Evolutionary conservation across 768 basidiomycete genomes (phyloP).

Genomic region (Tulasnella sp.): DNA sequence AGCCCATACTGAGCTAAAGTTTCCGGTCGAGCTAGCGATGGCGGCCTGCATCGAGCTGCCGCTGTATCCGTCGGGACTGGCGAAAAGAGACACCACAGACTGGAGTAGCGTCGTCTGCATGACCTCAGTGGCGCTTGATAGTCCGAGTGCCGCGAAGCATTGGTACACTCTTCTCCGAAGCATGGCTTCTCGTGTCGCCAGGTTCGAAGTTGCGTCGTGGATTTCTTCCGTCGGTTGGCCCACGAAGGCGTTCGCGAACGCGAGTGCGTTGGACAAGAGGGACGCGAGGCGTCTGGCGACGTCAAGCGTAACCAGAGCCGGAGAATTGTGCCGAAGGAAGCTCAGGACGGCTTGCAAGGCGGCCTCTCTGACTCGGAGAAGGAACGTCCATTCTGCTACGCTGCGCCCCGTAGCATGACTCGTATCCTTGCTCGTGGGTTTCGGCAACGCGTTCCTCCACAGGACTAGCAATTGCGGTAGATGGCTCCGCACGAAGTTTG

Average conservation of each 20-base stretch:
- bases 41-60: constrained; percentile 88
- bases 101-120: constrained; percentile 79
- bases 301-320: constrained; percentile 79
- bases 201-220: constrained; percentile 41
- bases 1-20: constrained; percentile 83
- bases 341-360: constrained; percentile 84
- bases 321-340: constrained; percentile 77
- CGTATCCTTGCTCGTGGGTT: constrained; percentile 85
- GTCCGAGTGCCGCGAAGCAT: constrained; percentile 80
- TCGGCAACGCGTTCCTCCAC: constrained; percentile 96
- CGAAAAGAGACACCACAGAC: constrained; percentile 74
- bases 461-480: constrained; percentile 90
- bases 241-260: constrained; percentile 81
- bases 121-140: constrained; percentile 72
- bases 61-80: constrained; percentile 77
- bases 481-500: constrained; percentile 89
- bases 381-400: constrained; percentile 81
- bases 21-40: constrained; percentile 79
- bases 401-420: constrained; percentile 57
- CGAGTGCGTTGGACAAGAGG: constrained; percentile 82
- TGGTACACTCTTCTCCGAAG: constrained; percentile 83
- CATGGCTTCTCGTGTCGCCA: constrained; percentile 76
- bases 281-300: constrained; percentile 85
- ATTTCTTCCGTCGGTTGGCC: constrained; percentile 63
- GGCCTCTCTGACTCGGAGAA: constrained; percentile 85